Percentiles rank a stretch among this genome's conserved stretches.
Conservation (phyloP, 306 rosid genomes). For the Vigna radiata region DNA sequence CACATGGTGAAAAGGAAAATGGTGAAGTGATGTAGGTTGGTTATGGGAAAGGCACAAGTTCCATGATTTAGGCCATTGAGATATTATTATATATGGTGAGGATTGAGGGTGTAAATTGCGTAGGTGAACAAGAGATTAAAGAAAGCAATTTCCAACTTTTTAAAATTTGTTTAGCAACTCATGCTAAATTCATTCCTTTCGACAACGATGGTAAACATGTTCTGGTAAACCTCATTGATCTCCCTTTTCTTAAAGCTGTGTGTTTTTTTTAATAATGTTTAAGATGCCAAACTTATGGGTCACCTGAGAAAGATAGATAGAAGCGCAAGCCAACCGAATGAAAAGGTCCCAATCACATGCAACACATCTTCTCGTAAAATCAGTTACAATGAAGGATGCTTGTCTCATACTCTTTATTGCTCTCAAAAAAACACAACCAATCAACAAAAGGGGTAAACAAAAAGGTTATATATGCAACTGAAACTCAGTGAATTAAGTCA, state of each 20-base stretch:
- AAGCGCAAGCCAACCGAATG: constrained; percentile 61
- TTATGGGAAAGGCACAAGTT: constrained; percentile 24
- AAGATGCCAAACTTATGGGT: constrained; percentile 56
- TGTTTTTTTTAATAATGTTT: constrained; percentile 24
- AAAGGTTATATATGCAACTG: constrained; percentile 31
- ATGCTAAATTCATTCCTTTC: too few species aligned
- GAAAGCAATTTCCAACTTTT: not conserved
- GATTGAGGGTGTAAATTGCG: not conserved
- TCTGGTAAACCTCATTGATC: not conserved
- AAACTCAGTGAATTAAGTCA: constrained; percentile 36
- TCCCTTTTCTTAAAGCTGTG: not conserved
- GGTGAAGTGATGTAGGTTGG: constrained; percentile 28
- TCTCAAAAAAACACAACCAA: constrained; percentile 31
- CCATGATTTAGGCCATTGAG: constrained; percentile 39
- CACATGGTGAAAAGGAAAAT: constrained; percentile 46
- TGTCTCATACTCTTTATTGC: constrained; percentile 45
- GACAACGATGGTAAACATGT: not conserved
- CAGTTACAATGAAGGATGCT: constrained; percentile 51
- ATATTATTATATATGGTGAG: constrained; percentile 22
- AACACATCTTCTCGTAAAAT: constrained; percentile 57
- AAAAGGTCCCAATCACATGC: constrained; percentile 65
- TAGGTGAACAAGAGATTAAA: constrained; percentile 31
- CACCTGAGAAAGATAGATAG: constrained; percentile 51
- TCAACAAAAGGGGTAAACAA: constrained; percentile 38
- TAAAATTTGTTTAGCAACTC: not conserved